phyloP scores from a whole-genome alignment of 176 grass and related monocot genomes.

The Rhynchospora breviuscula region DNA sequence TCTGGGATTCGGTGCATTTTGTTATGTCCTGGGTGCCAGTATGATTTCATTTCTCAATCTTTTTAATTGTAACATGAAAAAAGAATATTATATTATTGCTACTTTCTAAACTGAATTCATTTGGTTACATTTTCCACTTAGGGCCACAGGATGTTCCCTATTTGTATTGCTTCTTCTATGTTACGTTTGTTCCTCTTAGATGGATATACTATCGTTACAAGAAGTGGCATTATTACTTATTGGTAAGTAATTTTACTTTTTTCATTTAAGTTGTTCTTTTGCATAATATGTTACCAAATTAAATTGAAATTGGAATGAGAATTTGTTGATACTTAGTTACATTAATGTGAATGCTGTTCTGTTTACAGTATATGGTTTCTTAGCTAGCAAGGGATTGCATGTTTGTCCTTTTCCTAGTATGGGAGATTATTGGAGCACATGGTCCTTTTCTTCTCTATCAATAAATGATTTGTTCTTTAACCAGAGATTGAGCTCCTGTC shows the following conservation, averaged over 20 bases:
- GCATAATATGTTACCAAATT: not conserved
- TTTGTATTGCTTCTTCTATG: constrained; percentile 90
- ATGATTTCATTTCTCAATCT: constrained; percentile 36
- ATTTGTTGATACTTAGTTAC: not conserved
- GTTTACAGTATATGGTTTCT: not conserved
- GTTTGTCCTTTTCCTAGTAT: not conserved
- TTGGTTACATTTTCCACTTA: constrained; percentile 28
- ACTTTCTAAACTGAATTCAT: constrained; percentile 13
- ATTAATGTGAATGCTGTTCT: not conserved
- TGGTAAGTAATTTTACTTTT: constrained; percentile 40
- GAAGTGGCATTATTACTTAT: constrained; percentile 98
- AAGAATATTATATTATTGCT: not conserved
- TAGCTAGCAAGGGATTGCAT: not conserved
- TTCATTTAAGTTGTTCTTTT: not conserved
- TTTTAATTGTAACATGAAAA: constrained; percentile 3
- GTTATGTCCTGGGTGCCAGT: constrained; percentile 94
- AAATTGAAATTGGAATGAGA: not conserved
- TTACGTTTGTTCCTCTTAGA: constrained; percentile 83
- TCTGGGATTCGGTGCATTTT: constrained; percentile 93
- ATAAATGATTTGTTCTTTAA: not conserved
- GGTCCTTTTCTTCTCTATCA: not conserved
- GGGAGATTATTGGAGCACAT: not conserved
- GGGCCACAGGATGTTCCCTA: constrained; percentile 87
- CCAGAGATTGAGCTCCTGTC: not conserved
- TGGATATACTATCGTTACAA: constrained; percentile 99